Conservation (phyloP, 805 yeast species). For the Kodamaea hsintzibuensis region DNA sequence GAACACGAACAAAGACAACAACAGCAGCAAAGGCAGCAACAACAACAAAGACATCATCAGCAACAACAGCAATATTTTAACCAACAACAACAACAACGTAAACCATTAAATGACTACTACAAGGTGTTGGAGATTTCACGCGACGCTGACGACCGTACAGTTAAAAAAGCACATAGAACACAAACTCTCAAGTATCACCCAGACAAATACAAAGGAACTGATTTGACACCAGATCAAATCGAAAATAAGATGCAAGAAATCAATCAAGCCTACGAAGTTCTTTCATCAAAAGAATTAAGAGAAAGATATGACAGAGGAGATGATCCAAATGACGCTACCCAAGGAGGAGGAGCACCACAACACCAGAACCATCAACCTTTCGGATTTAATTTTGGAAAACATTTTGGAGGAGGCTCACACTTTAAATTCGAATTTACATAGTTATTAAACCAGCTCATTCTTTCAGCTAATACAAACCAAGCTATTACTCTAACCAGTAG, state of each 20-base stretch:
- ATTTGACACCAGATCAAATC: constrained; percentile 63
- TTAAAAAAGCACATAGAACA: constrained; percentile 78
- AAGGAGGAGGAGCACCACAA: constrained; percentile 7
- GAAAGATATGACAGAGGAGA: constrained; percentile 67
- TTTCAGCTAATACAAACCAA: neutral
- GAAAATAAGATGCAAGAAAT: constrained; percentile 88
- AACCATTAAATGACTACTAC: constrained; percentile 69
- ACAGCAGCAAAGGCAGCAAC: constrained; percentile 36
- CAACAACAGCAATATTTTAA: constrained; percentile 50
- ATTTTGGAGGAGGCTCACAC: constrained; percentile 6
- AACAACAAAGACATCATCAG: constrained; percentile 41
- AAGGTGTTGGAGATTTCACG: constrained; percentile 67
- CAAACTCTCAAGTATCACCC: constrained; percentile 86
- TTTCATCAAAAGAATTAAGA: constrained; percentile 65
- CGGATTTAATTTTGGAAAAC: constrained; percentile 8
- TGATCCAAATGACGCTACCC: constrained; percentile 37
- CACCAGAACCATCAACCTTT: constrained; percentile 13
- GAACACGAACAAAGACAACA: constrained; percentile 24
- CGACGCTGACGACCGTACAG: constrained; percentile 68
- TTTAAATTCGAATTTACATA: constrained; percentile 8
- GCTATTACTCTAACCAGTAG: neutral
- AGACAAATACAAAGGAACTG: constrained; percentile 76
- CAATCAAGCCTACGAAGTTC: constrained; percentile 87
- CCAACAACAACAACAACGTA: constrained; percentile 35
- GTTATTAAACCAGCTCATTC: neutral